Evolutionary conservation across 306 rosid species (phyloP), one percentile per base, ranked within the genome.

Genomic region (Rosa rugosa): DNA sequence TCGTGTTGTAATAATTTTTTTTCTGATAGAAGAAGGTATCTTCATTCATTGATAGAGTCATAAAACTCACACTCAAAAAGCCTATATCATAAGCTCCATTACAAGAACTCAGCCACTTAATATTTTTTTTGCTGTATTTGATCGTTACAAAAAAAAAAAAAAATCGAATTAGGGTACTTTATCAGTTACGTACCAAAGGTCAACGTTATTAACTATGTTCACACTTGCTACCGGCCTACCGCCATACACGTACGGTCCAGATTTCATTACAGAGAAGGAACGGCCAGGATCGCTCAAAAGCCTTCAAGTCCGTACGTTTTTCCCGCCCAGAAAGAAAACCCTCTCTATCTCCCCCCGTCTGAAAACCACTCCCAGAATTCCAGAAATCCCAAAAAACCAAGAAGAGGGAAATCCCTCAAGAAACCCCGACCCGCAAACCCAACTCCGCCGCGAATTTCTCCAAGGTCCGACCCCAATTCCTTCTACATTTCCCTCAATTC

Each of bases 401-500:
- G 46, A 36, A 36, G 18, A 65, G 25, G 6, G 16, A 66, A 49
- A 0, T 67, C 1, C 76, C 75, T 17, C 73, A 11, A 41, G 34
- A 36, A 76, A 40, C 63, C 51, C 75, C 44, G 40, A 44, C 27
- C 71, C 57, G 22, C 12, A 63, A 82, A 71, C 64, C 84, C 34
- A 18, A 82, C 69, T 40, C 50, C 27, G 12, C 10, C 71, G 73
- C 45, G 67, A 27, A 73, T 11, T 63, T 22, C 50, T 4, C 72
- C 51, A 68, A 42, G 72, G 51, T 68, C 51, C 72, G 72, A 68
- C 51, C 4, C 20, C 42, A 13, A 14, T 47, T 17, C 25, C 49
- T 60, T 46, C 16, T 23, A 56, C 71, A 53, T 6, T 69, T 68
- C 77, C 57, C 63, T 56, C 23, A 12, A 40, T 50, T 49, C 51